Percentiles rank a stretch among this genome's conserved stretches.
phyloP scores from a whole-genome alignment of 352 stramenopile genomes.

The Peronospora belbahrii region DNA sequence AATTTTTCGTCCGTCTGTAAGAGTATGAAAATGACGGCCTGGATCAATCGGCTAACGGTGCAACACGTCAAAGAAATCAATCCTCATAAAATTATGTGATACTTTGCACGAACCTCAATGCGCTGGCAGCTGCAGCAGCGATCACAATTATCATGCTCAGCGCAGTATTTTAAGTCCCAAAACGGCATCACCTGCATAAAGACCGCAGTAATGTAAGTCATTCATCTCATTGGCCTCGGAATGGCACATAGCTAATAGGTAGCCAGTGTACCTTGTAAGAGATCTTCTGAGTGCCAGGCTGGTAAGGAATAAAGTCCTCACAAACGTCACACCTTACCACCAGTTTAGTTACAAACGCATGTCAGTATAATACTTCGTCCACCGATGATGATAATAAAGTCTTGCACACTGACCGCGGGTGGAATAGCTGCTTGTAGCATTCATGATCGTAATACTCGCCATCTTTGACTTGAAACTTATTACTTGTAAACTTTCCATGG shows the following conservation, averaged over 20 bases:
- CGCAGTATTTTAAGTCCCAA: constrained; percentile 56
- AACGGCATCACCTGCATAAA: constrained; percentile 45
- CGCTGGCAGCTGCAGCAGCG: constrained; percentile 68
- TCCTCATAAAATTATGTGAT: not conserved
- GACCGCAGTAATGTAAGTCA: not conserved
- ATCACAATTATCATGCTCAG: constrained; percentile 48
- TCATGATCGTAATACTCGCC: constrained; percentile 58
- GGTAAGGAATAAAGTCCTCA: constrained; percentile 45
- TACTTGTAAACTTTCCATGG: constrained; percentile 26
- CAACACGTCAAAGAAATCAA: not conserved
- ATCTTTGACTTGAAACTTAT: constrained; percentile 46
- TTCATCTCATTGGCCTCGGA: not conserved
- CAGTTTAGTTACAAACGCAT: not conserved
- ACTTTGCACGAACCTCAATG: constrained; percentile 36
- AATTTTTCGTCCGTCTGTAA: constrained; percentile 57
- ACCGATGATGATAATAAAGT: not conserved
- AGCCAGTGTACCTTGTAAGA: constrained; percentile 36
- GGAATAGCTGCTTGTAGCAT: constrained; percentile 60
- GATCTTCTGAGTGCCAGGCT: constrained; percentile 39
- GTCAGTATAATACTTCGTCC: constrained; percentile 1
- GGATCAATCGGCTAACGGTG: constrained; percentile 13
- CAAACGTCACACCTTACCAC: constrained; percentile 53
- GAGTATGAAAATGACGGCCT: constrained; percentile 41
- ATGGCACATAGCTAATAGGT: not conserved
- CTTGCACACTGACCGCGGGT: constrained; percentile 32